Percentiles rank a stretch among this genome's conserved stretches.
These are phyloP conservation scores for Pseudodiploospora longispora DNA, from an alignment of 2,329 filamentous ascomycete genomes.

Conservation along the genomic window DNA sequence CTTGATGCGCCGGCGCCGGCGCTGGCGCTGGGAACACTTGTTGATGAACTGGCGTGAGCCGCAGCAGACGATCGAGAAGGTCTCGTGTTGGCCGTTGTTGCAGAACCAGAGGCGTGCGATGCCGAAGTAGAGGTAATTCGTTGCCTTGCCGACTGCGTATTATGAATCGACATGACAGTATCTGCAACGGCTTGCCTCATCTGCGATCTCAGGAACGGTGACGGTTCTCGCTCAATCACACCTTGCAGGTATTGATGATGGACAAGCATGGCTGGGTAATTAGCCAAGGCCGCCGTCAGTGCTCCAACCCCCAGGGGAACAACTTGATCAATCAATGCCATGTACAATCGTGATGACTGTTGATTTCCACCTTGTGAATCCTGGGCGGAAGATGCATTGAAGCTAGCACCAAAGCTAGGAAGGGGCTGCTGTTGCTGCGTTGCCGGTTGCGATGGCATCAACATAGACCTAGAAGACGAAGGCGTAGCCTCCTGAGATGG, in stretches of 20 bases:
- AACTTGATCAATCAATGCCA: slow-evolving; percentile 43
- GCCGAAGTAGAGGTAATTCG: slow-evolving; percentile 6
- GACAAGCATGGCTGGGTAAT: slow-evolving; percentile 40
- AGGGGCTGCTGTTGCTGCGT: no score
- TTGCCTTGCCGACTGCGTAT: slow-evolving; percentile 29
- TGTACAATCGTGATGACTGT: slow-evolving; percentile 26
- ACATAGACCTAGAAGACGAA: no score
- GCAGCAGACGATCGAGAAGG: not conserved
- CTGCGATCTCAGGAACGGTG: slow-evolving; percentile 38
- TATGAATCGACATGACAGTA: slow-evolving; percentile 37
- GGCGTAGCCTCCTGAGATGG: no score
- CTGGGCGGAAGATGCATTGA: no score
- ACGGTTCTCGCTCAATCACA: slow-evolving; percentile 43
- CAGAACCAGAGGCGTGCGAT: not conserved
- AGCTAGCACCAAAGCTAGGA: no score
- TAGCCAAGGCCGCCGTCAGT: slow-evolving; percentile 36
- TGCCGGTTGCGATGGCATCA: no score
- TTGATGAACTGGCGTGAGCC: not conserved
- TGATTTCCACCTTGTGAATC: no score
- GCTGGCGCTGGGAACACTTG: not conserved
- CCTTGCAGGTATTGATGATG: slow-evolving; percentile 41
- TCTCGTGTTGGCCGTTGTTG: not conserved
- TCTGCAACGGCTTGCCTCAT: slow-evolving; percentile 41
- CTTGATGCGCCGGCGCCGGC: not conserved
- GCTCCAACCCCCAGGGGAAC: slow-evolving; percentile 42